Base-by-base conservation (phyloP, 176 grass and related monocot species). In the Oryza nivara region DNA sequence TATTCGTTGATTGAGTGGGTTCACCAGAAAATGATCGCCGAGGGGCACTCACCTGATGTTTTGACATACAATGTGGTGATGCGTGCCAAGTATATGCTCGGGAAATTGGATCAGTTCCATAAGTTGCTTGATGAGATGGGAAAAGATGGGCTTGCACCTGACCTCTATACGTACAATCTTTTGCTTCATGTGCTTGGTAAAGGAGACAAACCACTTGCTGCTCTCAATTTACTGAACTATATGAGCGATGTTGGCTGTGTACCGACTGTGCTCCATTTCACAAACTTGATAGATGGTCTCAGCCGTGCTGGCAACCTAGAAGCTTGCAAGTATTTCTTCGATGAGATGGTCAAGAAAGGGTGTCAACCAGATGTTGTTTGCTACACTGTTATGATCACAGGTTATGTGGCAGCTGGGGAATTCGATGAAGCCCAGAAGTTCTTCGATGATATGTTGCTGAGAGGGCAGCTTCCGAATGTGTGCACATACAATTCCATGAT, bases 401-500 rank as follows among this genome's bases (percentile, higher is more conserved):
- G 96, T 43, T 93, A 95, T 88, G 89, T 93, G 17, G 70, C 92
- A 75, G 96, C 89, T 7, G 93, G 91, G 38, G 85, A 93, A 74
- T 95, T 95, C 85, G 89, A 92, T 73, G 91, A 93, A 46, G 87
- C 91, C 36, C 82, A 85, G 34, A 81, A 87, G 70, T 61, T 92
- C 36, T 98, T 98, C 77, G 89, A 93, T 87, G 87, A 89, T 72
- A 98, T 95, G 96, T n/a, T 95, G 76, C 35, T 72, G 64, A 93
- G 73, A 82, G 91, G 96, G 36, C 91, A 93, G 70, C 88, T 95
- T 60, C 96, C 96, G 4, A 98, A 98, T 88, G 96, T 92, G 66
- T 98, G 90, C 87, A 98, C 93, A 5, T 95, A 98, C 81, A 98
- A 93, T 89, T 86, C 87, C 47, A 93, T 98, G 76, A 93, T 98